Evolutionary conservation across 495 filamentous ascomycete genomes (phyloP).

Genomic region (Talaromyces trachyspermus): DNA sequence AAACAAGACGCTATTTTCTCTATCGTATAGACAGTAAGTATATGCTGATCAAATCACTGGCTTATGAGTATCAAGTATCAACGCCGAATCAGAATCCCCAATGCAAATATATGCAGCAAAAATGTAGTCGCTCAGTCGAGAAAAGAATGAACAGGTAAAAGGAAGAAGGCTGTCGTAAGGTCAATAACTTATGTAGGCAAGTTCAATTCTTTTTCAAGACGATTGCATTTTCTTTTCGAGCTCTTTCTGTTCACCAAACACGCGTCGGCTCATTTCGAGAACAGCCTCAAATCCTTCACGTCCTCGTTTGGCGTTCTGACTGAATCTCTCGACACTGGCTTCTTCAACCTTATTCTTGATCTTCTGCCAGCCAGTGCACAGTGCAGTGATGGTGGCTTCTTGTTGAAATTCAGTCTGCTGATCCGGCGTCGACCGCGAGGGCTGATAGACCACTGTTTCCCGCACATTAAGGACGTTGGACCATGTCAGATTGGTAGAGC

Average conservation of each 20-base stretch:
- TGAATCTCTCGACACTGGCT: constrained; percentile 77
- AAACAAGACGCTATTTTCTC: constrained; percentile 4
- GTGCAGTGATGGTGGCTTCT: constrained; percentile 82
- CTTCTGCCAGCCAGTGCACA: constrained; percentile 94
- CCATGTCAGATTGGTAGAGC: constrained; percentile 84
- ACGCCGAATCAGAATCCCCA: background rate
- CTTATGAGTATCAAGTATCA: background rate
- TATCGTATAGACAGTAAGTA: constrained; percentile 1
- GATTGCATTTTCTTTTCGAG: constrained; percentile 30
- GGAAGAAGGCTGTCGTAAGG: background rate
- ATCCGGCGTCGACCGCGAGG: constrained; percentile 39
- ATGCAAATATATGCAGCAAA: constrained; percentile 5
- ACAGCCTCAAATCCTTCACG: constrained; percentile 91
- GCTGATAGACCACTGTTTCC: constrained; percentile 83
- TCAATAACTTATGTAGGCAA: constrained; percentile 1
- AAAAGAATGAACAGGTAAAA: constrained; percentile 8
- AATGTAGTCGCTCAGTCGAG: constrained; percentile 32
- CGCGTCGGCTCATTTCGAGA: constrained; percentile 84
- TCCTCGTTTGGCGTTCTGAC: constrained; percentile 82
- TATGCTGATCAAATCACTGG: background rate
- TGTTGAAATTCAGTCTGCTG: constrained; percentile 75
- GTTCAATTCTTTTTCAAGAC: constrained; percentile 10
- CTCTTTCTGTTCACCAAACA: constrained; percentile 84
- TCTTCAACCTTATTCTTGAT: constrained; percentile 92
- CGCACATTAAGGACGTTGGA: constrained; percentile 79